Evolutionary conservation across 768 basidiomycete genomes (phyloP).

Genomic region (Cystofilobasidium macerans): DNA sequence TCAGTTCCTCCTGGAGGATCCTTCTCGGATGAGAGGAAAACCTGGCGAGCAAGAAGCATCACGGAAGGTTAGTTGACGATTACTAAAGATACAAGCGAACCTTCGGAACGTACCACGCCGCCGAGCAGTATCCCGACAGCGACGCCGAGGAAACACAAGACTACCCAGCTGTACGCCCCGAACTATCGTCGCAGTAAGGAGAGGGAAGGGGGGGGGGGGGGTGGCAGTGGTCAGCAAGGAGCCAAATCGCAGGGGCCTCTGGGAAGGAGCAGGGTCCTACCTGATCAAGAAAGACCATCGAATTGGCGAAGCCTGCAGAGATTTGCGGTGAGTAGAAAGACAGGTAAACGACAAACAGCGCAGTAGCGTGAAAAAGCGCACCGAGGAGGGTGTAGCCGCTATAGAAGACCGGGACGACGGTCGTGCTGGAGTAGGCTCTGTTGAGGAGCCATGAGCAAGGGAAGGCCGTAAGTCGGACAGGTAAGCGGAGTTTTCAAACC

Average conservation of each 20-base stretch:
- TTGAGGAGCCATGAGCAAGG: neutral
- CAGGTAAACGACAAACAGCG: no score
- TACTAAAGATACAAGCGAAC: neutral
- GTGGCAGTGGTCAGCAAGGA: neutral
- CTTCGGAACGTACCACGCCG: slow-evolving; percentile 19
- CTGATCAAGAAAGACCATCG: neutral
- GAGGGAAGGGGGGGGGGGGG: no score
- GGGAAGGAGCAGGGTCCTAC: no score
- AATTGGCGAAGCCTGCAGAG: slow-evolving; percentile 24
- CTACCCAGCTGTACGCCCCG: slow-evolving; percentile 13
- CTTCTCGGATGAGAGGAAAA: slow-evolving; percentile 19
- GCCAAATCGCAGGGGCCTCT: neutral
- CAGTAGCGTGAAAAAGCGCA: no score
- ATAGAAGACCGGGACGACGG: slow-evolving; percentile 25
- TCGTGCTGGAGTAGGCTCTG: slow-evolving; percentile 20
- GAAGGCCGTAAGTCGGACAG: neutral
- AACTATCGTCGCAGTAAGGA: no score
- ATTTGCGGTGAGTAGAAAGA: no score
- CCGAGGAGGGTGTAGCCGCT: slow-evolving; percentile 21
- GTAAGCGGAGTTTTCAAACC: neutral
- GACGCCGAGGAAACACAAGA: slow-evolving; percentile 12
- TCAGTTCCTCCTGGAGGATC: neutral
- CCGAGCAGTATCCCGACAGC: slow-evolving; percentile 13
- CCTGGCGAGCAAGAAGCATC: neutral
- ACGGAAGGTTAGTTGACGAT: neutral